Percentiles rank a stretch among this genome's conserved stretches.
phyloP scores from a whole-genome alignment of 495 filamentous ascomycete species.

The Neurospora intermedia region DNA sequence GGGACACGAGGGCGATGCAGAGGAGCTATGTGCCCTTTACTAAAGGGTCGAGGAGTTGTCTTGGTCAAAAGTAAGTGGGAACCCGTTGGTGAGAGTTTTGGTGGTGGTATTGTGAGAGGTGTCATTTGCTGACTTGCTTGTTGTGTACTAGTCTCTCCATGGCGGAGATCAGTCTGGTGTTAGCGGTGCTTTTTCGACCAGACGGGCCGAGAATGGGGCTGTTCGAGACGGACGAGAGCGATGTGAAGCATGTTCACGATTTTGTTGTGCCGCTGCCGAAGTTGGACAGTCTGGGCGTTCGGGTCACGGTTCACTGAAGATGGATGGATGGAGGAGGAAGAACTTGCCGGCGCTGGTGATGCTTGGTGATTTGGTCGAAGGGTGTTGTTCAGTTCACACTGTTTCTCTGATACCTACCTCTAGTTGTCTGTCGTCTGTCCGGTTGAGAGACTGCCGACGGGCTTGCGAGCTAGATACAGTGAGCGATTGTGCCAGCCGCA shows the following conservation, averaged over 20 bases:
- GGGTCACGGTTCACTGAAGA: slow-evolving; percentile 13
- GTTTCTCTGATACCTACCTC: no score
- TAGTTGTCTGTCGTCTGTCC: no score
- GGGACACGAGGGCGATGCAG: slow-evolving; percentile 13
- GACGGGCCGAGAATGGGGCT: slow-evolving; percentile 16
- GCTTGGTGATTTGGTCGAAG: no score
- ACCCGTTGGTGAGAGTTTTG: neutral
- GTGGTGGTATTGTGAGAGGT: neutral
- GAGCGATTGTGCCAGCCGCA: no score
- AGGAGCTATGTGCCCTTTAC: slow-evolving; percentile 12
- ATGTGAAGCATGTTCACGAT: slow-evolving; percentile 22
- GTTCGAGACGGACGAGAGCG: slow-evolving; percentile 21
- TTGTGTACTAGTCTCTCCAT: slow-evolving; percentile 18
- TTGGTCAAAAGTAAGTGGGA: slow-evolving; percentile 12
- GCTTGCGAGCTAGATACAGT: no score
- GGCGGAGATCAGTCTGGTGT: slow-evolving; percentile 24
- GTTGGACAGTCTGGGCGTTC: slow-evolving; percentile 22
- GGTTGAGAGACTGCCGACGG: no score
- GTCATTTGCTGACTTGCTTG: neutral
- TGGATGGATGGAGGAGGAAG: neutral
- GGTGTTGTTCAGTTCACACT: no score
- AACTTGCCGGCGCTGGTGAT: neutral
- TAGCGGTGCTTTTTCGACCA: slow-evolving; percentile 23
- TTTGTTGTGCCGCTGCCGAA: slow-evolving; percentile 20
- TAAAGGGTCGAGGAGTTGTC: slow-evolving; percentile 8